These are phyloP conservation scores for Hyphochytrium catenoides DNA, from an alignment of 352 stramenopile genomes.

Conservation along the genomic window DNA sequence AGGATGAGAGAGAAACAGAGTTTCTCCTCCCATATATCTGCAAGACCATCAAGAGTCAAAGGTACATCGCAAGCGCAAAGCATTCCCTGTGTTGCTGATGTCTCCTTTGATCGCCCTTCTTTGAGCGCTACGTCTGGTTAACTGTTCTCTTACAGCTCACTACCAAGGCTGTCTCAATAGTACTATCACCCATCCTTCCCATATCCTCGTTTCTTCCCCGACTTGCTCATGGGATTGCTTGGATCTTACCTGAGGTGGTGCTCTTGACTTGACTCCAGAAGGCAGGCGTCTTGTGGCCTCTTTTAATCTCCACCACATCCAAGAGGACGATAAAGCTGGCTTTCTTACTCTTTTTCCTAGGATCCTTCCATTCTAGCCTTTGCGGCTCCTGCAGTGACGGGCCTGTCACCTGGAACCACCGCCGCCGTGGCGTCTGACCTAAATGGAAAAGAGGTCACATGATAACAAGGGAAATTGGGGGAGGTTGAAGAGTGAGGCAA, in stretches of 20 bases:
- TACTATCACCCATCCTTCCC: too few species aligned
- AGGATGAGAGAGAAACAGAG: too few species aligned
- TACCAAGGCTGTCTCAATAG: constrained; percentile 16
- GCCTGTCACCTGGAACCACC: constrained; percentile 29
- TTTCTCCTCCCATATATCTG: too few species aligned
- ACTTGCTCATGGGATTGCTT: too few species aligned
- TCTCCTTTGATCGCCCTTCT: too few species aligned
- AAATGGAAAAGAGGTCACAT: constrained; percentile 17
- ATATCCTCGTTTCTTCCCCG: too few species aligned
- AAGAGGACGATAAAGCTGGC: not conserved
- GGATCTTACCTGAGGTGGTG: too few species aligned
- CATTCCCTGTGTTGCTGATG: too few species aligned
- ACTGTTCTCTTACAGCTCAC: constrained; percentile 22
- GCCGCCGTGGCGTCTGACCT: constrained; percentile 14
- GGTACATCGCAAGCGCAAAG: too few species aligned
- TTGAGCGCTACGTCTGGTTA: constrained; percentile 21
- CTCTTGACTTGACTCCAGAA: constrained; percentile 24
- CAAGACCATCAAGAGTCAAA: too few species aligned
- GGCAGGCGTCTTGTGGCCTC: constrained; percentile 16
- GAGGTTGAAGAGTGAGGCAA: too few species aligned
- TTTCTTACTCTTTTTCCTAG: constrained; percentile 13
- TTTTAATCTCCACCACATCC: constrained; percentile 9
- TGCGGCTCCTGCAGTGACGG: constrained; percentile 11
- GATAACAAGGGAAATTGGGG: too few species aligned
- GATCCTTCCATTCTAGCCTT: constrained; percentile 32